Percentiles rank a stretch among this genome's conserved stretches.
These are phyloP conservation scores for Herpetomonas tarakana DNA, from an alignment of 208 protist genomes.

Conservation along the genomic window DNA sequence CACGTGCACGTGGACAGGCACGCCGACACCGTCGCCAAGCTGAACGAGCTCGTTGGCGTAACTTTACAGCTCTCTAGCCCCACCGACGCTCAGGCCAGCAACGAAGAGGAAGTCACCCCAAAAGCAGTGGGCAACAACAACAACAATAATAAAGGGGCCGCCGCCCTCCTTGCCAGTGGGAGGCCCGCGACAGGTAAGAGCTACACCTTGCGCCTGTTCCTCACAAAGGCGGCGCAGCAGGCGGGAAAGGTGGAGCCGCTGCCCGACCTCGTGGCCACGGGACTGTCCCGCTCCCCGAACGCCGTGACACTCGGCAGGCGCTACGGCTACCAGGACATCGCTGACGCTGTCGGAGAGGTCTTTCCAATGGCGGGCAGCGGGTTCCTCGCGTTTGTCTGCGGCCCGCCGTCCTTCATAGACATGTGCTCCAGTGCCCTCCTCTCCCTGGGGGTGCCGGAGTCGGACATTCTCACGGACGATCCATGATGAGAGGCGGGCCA, in stretches of 20 bases:
- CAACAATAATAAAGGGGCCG: too few relatives aligned
- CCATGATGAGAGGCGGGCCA: slow-evolving; percentile 4
- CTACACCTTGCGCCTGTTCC: slow-evolving; percentile 29
- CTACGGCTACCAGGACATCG: slow-evolving; percentile 30
- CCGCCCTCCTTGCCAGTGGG: too few relatives aligned
- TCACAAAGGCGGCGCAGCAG: background rate
- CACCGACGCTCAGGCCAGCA: too few relatives aligned
- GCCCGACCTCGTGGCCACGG: background rate
- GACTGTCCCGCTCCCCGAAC: background rate
- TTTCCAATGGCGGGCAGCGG: slow-evolving; percentile 22
- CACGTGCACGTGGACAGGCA: slow-evolving; percentile 77
- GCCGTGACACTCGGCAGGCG: slow-evolving; percentile 34
- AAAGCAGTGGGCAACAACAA: too few relatives aligned
- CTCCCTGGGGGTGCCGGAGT: slow-evolving; percentile 43
- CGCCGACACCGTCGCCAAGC: slow-evolving; percentile 39
- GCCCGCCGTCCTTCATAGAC: slow-evolving; percentile 47
- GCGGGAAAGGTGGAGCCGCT: background rate
- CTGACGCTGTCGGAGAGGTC: slow-evolving; percentile 25
- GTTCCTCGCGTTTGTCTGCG: slow-evolving; percentile 68
- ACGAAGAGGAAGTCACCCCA: too few relatives aligned
- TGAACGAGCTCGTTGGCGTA: slow-evolving; percentile 26
- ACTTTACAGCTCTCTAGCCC: too few relatives aligned
- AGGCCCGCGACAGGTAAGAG: too few relatives aligned
- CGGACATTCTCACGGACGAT: slow-evolving; percentile 63
- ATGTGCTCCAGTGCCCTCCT: slow-evolving; percentile 36